These are phyloP conservation scores for Fraxinus pennsylvanica DNA, from an alignment of 257 asterid species.

Conservation along the genomic window DNA sequence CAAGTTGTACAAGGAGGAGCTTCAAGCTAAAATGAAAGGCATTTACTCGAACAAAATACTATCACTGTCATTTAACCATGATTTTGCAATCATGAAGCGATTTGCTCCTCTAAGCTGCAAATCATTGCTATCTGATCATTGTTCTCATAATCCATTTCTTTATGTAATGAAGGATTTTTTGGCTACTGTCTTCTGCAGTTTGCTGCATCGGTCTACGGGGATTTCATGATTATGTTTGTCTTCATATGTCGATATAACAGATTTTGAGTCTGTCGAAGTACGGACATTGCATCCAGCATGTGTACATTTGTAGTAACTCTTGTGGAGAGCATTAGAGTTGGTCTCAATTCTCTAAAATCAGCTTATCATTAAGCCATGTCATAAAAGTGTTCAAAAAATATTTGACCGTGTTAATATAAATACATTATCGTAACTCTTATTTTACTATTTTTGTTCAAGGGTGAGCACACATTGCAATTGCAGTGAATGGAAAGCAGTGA, in stretches of 20 bases:
- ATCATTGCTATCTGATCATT: slow-evolving; percentile 39
- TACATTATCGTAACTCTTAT: no score
- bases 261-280: slow-evolving; percentile 75
- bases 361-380: no score
- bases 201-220: slow-evolving; percentile 52
- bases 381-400: no score
- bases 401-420: no score
- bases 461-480: no score
- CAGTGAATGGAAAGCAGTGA: no score
- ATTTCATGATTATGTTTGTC: slow-evolving; percentile 83
- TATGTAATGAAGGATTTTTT: no score
- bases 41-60: background rate
- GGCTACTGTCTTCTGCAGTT: slow-evolving; percentile 28
- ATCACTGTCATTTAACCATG: background rate
- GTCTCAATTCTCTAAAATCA: no score
- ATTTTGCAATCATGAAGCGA: slow-evolving; percentile 34
- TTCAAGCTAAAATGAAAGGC: background rate
- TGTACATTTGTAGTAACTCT: slow-evolving; percentile 92
- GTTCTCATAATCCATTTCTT: slow-evolving; percentile 29
- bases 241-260: slow-evolving; percentile 80
- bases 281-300: slow-evolving; percentile 85
- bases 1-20: no score
- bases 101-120: slow-evolving; percentile 59
- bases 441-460: no score
- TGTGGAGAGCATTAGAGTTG: slow-evolving; percentile 24